Evolutionary conservation across 176 grass and related monocot genomes (phyloP), one percentile per base, ranked within the genome.

Genomic region (Neostapfia colusana): DNA sequence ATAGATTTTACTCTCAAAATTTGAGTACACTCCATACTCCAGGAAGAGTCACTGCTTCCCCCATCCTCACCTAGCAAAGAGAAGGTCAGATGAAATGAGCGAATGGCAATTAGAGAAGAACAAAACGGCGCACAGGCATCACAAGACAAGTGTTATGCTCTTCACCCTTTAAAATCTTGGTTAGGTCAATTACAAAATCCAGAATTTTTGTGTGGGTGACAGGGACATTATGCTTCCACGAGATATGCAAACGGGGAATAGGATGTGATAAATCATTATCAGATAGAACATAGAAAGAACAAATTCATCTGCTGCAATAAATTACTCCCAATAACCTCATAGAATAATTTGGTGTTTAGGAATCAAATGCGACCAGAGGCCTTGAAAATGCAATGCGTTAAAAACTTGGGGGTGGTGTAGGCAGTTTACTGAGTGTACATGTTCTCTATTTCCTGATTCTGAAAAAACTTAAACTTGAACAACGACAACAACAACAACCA

Each of bases 1-100:
- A 99, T 88, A 67, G 89, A 89, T 58, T 92, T 89, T 31, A 95
- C 91, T 85, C 85, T 92, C 69, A 89, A 80, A 73, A 90, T 77
- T 7, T 79, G 73, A 84, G 88, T 86, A 63, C 84, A 92, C 55
- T 86, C 89, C 92, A 90, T 87, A 74, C 61, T 87, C 80, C 80
- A 90, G 45, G 77, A 90, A 63, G 86, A 87, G 8, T 99, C 84
- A 17, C 82, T 92, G 81, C 82, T 90, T 71, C 85, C 79, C 66
- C 83, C 77, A 99, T 99, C 92, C n/a, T 90, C 83, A 69, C 80
- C 95, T 99, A 56, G 40, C 10, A 60, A 63, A 76, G 50, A 76
- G 26, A 81, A 72, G 21, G 56, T 31, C 13, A 21, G 70, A 38
- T 28, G 14, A 80, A 75, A 60, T 17, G 12, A 61, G 67, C 9